Base-by-base conservation (phyloP, 495 filamentous ascomycete species). In the Letharia columbiana region DNA sequence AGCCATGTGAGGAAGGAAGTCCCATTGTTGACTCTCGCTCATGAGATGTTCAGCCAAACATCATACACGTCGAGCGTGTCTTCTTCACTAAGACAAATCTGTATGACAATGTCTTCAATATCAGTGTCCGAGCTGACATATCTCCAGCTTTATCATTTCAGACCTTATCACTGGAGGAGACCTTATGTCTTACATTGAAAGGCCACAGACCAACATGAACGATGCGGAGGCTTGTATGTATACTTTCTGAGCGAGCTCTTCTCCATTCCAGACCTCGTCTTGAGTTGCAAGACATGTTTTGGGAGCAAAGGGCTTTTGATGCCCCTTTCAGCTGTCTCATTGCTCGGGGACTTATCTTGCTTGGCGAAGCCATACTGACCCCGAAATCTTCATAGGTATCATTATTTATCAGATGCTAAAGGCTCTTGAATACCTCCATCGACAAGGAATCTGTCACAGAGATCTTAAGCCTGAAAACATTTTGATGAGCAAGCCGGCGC, bases 401-500 rank as follows among this genome's bases (percentile, higher is more conserved):
- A 81, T 89, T 49, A 74, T 82, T 10, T 79, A 79, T 64, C 87
- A 90, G 68, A 72, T 88, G 18, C 73, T 86, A 4, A 80, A 83
- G 63, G 87, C 84, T 15, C 68, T 89, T 35, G 75, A 83, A 20
- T 86, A 88, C 69, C 70, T 89, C 8, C 86, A 89, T 69, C 73
- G 77, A 13, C 73, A 75, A 9, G 70, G 76, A 7, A 83, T 89
- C 47, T 85, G 83, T 12, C 87, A 90, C 70, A 75, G 87, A 40
- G 87, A 90, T 67, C 73, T 90, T n/a, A 89, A 90, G 71, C 87
- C 86, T 0, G 87, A 89, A 45, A 90, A 89, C 59, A 81, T 89
- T 11, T 77, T 90, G 15, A 81, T 88, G 75, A 82, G 83, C 12
- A 75, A 78, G 2, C 78, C 82, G 11, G 74, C 72, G 41, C 68